Conservation (phyloP, 176 grass and related monocot genomes). For the Carex parvula region DNA sequence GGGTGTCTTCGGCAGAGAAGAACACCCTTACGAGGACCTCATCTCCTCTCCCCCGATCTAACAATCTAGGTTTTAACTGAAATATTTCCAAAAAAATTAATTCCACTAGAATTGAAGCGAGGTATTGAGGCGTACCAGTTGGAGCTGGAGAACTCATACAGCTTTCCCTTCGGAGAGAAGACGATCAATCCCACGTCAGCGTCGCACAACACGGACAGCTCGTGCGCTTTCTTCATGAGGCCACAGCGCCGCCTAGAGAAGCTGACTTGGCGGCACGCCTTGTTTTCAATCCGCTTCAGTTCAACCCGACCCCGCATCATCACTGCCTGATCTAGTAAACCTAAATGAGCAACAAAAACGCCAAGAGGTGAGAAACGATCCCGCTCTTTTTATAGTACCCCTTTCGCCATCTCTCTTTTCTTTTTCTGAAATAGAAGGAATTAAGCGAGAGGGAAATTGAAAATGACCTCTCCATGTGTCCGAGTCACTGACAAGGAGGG, state of each 20-base stretch:
- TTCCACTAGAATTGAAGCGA: neutral
- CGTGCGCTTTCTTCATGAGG: conserved; percentile 27
- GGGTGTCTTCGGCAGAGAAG: neutral
- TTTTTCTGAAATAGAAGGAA: neutral
- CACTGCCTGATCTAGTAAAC: neutral
- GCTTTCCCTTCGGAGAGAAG: conserved; percentile 22
- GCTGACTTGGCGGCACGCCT: conserved; percentile 13
- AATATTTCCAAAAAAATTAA: too few relatives aligned
- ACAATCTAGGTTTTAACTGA: neutral
- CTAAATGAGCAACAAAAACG: neutral
- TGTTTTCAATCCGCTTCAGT: conserved; percentile 33
- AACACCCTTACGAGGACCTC: neutral
- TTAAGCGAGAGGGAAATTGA: neutral
- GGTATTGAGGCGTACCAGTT: neutral
- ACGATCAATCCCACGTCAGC: conserved; percentile 17
- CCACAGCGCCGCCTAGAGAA: conserved; percentile 21
- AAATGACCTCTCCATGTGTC: neutral
- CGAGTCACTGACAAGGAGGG: neutral
- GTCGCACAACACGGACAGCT: conserved; percentile 22
- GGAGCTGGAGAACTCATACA: conserved; percentile 24
- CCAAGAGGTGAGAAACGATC: neutral
- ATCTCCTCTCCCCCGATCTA: neutral
- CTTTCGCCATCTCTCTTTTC: neutral
- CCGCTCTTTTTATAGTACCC: neutral
- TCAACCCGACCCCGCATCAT: conserved; percentile 19